Conservation (phyloP, 139 green algal species). For the Closterium sp. region DNA sequence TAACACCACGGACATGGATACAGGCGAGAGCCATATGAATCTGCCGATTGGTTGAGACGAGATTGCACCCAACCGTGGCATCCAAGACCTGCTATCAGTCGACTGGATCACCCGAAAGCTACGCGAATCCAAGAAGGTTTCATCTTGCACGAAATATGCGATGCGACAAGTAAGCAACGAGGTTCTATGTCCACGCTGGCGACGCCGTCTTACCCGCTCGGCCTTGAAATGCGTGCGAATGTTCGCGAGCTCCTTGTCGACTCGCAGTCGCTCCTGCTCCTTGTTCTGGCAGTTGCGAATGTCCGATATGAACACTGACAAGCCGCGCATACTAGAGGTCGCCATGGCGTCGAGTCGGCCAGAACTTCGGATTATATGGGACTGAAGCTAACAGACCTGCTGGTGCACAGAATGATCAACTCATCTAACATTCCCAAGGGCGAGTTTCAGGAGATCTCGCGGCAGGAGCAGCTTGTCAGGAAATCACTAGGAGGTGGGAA, state of each 20-base stretch:
- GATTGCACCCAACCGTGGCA: no score
- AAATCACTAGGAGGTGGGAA: no score
- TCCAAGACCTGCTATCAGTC: no score
- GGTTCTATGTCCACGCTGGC: no score
- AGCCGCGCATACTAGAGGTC: slow-evolving; percentile 49
- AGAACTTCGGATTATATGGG: background rate
- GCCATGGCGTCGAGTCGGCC: slow-evolving; percentile 31
- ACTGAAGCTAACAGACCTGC: background rate
- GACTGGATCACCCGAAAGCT: no score
- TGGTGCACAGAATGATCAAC: background rate
- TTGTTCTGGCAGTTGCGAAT: slow-evolving; percentile 85
- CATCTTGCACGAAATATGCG: no score
- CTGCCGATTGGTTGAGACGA: no score
- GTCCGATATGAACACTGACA: slow-evolving; percentile 86
- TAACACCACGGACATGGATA: no score
- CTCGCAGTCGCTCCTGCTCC: slow-evolving; percentile 81
- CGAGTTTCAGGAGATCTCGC: background rate
- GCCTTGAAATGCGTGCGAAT: slow-evolving; percentile 69
- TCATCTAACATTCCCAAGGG: background rate
- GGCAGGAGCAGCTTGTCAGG: no score
- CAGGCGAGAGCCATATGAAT: no score
- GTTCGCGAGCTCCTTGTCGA: slow-evolving; percentile 98
- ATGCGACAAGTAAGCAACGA: no score
- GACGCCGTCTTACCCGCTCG: slow-evolving; percentile 15
- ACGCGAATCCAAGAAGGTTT: no score